Evolutionary conservation across 495 filamentous ascomycete genomes (phyloP).

Genomic region (Venustampulla echinocandica): DNA sequence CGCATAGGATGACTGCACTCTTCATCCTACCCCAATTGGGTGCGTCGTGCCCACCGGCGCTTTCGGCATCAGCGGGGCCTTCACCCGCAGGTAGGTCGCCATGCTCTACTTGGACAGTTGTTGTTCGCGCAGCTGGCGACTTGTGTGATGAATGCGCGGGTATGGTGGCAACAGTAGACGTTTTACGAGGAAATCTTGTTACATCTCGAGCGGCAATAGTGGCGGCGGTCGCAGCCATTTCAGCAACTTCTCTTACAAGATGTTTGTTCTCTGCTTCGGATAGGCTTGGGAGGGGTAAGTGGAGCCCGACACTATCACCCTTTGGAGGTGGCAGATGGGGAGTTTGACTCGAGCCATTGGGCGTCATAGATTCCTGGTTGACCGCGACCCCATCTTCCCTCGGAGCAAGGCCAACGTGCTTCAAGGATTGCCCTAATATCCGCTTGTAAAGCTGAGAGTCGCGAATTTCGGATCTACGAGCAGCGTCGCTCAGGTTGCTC

Average conservation of each 20-base stretch:
- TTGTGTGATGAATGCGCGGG: conserved; percentile 20
- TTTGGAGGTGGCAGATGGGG: conserved; percentile 70
- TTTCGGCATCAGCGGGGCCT: conserved; percentile 32
- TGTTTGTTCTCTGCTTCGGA: conserved; percentile 70
- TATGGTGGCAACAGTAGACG: conserved; percentile 30
- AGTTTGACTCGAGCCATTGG: conserved; percentile 31
- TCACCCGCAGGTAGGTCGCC: conserved; percentile 35
- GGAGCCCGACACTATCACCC: conserved; percentile 32
- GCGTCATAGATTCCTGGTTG: conserved; percentile 28
- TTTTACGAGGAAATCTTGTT: conserved; percentile 42
- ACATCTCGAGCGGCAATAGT: conserved; percentile 79
- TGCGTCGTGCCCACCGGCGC: conserved; percentile 81
- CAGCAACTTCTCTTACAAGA: conserved; percentile 73
- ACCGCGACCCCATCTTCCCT: conserved; percentile 39
- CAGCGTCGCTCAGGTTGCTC: conserved; percentile 25
- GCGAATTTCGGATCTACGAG: conserved; percentile 49
- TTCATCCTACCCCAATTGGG: conserved; percentile 95
- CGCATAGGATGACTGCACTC: conserved; percentile 79
- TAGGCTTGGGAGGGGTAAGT: conserved; percentile 55
- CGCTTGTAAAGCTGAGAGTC: conserved; percentile 88
- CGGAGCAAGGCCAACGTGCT: conserved; percentile 59
- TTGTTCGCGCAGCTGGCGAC: conserved; percentile 17
- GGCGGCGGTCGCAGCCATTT: conserved; percentile 87
- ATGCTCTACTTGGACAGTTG: conserved; percentile 25
- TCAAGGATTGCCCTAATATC: conserved; percentile 81